Evolutionary conservation across 495 filamentous ascomycete species (phyloP), one percentile per base, ranked within the genome.

Genomic region (Aspergillus conjunctus): DNA sequence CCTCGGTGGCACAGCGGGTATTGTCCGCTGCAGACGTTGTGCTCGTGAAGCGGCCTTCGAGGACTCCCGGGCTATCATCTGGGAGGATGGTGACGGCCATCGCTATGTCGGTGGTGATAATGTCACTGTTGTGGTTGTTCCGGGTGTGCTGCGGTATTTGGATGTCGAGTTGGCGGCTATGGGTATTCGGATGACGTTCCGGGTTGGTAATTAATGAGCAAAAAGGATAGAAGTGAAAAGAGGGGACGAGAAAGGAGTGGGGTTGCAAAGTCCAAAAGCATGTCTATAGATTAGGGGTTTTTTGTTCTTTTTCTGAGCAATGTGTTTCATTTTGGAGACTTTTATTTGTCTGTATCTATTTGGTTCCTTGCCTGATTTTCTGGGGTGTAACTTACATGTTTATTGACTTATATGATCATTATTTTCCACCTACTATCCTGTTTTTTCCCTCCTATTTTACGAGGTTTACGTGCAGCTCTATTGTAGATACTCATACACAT

Each of bases 111-210:
- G 94, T 15, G 94, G 94, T 54, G 89, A 91, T 51, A 85, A 97
- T 67, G 93, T 93, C 4, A 93, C 94, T 30, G 75, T 93, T 49
- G 92, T 98, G 60, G 92, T 90, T 53, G 90, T 98, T 51, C 94
- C 94, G 0, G 93, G 92, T 56, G 94, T 96, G 50, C 74, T 98
- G 65, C 88, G 88, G 74, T 98, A 91, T 79, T 71, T 98, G 61
- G 94, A 98, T 80, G 93, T 96, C 7, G 94, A 98, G 71, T 77
- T 98, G 63, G 90, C 91, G 44, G 90, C 92, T 44, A 98, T 97
- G 92, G 92, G 92, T 52, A 86, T 96, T 51, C 84, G 88, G 68
- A 85, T 97, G 81, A 92, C 88, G 81, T 98, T 94, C 74, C 87
- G 87, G 74, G 84, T 98, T 33, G 85, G 79, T 54, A 77, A 80